Conservation (phyloP, 352 stramenopile genomes). For the Thalassiosira delicatula region DNA sequence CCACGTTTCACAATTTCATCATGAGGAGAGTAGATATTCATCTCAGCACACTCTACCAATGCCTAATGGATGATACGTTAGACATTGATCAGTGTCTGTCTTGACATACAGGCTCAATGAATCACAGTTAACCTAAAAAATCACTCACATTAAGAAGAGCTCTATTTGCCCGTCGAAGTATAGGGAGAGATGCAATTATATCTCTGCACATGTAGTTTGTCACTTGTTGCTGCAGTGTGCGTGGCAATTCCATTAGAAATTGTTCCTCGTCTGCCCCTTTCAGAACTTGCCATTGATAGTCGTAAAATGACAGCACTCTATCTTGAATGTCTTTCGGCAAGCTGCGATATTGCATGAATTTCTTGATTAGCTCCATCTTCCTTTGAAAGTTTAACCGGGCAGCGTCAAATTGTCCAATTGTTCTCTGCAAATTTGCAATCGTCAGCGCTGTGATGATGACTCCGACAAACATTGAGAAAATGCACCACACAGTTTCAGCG, state of each 20-base stretch:
- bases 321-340: slow-evolving; percentile 55
- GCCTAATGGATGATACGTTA: slow-evolving; percentile 20
- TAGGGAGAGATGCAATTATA: slow-evolving; percentile 64
- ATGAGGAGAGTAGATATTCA: slow-evolving; percentile 69
- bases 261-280: slow-evolving; percentile 60
- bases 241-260: slow-evolving; percentile 67
- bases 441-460: slow-evolving; percentile 69
- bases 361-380: slow-evolving; percentile 71
- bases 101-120: not conserved
- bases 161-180: slow-evolving; percentile 67
- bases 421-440: slow-evolving; percentile 69
- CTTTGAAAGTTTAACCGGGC: slow-evolving; percentile 60
- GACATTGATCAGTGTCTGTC: not conserved
- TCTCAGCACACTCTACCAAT: slow-evolving; percentile 62
- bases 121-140: not conserved
- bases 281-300: slow-evolving; percentile 64
- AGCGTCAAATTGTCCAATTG: slow-evolving; percentile 62
- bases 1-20: slow-evolving; percentile 66
- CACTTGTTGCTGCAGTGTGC: slow-evolving; percentile 64
- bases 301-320: slow-evolving; percentile 63
- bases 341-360: slow-evolving; percentile 63
- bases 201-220: slow-evolving; percentile 69
- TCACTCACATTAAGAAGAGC: slow-evolving; percentile 62
- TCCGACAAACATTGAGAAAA: slow-evolving; percentile 73
- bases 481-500: slow-evolving; percentile 68